Conservation (phyloP, 768 basidiomycete genomes). For the Kwoniella heveanensis region DNA sequence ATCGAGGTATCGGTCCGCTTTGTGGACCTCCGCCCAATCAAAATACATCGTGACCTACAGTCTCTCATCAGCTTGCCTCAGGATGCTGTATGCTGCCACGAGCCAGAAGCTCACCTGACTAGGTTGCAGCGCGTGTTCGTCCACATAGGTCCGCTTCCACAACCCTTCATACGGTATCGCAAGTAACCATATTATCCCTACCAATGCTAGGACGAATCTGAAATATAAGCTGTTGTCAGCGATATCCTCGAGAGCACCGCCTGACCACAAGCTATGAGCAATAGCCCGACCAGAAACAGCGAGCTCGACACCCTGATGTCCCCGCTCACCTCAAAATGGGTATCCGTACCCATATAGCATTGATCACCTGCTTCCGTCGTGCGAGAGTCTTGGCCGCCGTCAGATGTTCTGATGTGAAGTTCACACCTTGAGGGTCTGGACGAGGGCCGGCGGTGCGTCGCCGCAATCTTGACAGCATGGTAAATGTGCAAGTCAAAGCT, state of each 20-base stretch:
- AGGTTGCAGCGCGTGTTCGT: constrained; percentile 95
- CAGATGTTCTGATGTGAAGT: constrained; percentile 41
- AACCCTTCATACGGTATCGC: constrained; percentile 69
- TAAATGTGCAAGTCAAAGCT: too few relatives aligned
- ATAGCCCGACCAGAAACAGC: too few relatives aligned
- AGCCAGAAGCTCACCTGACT: constrained; percentile 65
- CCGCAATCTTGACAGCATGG: constrained; percentile 31
- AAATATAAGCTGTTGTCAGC: too few relatives aligned
- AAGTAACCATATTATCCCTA: constrained; percentile 82
- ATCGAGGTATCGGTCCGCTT: constrained; percentile 77
- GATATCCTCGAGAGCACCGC: too few relatives aligned
- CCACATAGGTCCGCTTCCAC: constrained; percentile 74
- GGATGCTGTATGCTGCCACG: too few relatives aligned
- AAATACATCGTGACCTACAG: constrained; percentile 84
- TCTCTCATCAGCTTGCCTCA: not conserved
- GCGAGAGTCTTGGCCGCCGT: constrained; percentile 33
- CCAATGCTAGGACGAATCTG: constrained; percentile 63
- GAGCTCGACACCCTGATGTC: too few relatives aligned
- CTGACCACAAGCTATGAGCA: too few relatives aligned
- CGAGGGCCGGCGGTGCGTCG: constrained; percentile 2
- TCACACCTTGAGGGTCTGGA: constrained; percentile 23
- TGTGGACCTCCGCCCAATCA: constrained; percentile 86
- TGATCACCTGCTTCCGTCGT: constrained; percentile 26
- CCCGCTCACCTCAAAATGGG: constrained; percentile 17
- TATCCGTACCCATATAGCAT: constrained; percentile 19